A percentile compares a stretch with the other conserved stretches of the same genome.
phyloP scores from a whole-genome alignment of 2,329 filamentous ascomycete genomes.

The Aspergillus pseudonomiae region DNA sequence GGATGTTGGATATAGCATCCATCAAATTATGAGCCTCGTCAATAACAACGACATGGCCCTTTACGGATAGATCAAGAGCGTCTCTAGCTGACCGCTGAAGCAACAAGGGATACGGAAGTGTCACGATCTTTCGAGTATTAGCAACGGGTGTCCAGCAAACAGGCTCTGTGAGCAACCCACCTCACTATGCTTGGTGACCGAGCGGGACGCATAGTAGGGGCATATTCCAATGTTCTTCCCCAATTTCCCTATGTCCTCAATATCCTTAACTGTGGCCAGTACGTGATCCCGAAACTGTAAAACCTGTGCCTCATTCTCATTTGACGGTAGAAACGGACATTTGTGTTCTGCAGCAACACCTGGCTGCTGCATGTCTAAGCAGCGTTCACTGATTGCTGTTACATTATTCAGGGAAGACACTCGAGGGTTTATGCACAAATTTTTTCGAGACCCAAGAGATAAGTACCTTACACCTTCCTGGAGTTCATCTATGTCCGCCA shows the following conservation, averaged over 20 bases:
- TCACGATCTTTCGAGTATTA: slow-evolving; percentile 65
- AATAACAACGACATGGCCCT: slow-evolving; percentile 88
- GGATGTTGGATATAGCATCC: slow-evolving; percentile 86
- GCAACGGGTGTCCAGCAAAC: slow-evolving; percentile 5
- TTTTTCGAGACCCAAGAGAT: slow-evolving; percentile 82
- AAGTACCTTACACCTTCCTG: slow-evolving; percentile 75
- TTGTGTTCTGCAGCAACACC: slow-evolving; percentile 63
- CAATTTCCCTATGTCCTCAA: slow-evolving; percentile 81
- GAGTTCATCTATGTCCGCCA: slow-evolving; percentile 31
- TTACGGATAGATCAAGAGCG: slow-evolving; percentile 81
- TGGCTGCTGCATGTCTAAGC: slow-evolving; percentile 83
- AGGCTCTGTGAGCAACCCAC: slow-evolving; percentile 38
- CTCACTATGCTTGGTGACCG: slow-evolving; percentile 79
- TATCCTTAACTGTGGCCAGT: slow-evolving; percentile 83
- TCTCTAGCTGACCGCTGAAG: slow-evolving; percentile 86
- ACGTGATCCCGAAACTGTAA: slow-evolving; percentile 84
- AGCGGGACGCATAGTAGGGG: slow-evolving; percentile 93
- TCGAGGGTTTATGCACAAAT: slow-evolving; percentile 83
- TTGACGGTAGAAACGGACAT: slow-evolving; percentile 77
- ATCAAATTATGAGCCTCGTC: slow-evolving; percentile 98
- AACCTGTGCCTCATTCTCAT: slow-evolving; percentile 71
- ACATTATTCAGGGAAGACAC: slow-evolving; percentile 71
- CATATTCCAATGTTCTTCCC: slow-evolving; percentile 81
- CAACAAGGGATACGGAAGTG: slow-evolving; percentile 86
- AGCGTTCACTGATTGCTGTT: slow-evolving; percentile 89